Evolutionary conservation across 345 rosid species (phyloP).

Genomic region (Mallotus nudiflorus): DNA sequence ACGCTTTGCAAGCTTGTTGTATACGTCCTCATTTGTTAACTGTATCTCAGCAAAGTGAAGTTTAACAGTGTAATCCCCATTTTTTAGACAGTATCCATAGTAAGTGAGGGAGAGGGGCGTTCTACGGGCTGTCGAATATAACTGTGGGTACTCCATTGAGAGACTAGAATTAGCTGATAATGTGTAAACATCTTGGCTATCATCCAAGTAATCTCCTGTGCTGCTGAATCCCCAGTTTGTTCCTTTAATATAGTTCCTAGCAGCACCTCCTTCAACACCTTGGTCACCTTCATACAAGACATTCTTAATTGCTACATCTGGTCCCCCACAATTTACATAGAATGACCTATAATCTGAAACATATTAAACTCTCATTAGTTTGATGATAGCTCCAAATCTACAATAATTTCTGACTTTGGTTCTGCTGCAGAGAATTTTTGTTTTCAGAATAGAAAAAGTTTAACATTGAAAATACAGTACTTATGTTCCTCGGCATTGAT

Average conservation of each 20-base stretch:
- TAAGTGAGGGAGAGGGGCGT: neutral
- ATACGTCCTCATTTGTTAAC: neutral
- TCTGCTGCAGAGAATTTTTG: too few relatives aligned
- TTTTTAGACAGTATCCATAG: neutral
- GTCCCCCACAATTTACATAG: conserved; percentile 4
- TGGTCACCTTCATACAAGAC: neutral
- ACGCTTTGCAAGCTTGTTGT: neutral
- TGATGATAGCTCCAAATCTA: too few relatives aligned
- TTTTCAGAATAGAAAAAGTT: too few relatives aligned
- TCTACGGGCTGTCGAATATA: neutral
- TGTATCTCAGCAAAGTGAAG: conserved; percentile 19
- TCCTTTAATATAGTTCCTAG: neutral
- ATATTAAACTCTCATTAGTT: neutral
- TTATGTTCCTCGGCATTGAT: too few relatives aligned
- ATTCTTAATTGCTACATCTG: neutral
- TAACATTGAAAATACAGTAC: too few relatives aligned
- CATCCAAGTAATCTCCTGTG: conserved; percentile 11
- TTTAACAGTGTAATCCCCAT: neutral
- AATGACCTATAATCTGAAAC: neutral
- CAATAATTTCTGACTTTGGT: too few relatives aligned
- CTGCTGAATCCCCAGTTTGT: conserved; percentile 15
- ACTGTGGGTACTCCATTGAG: neutral
- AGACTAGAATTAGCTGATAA: neutral
- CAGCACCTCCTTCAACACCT: neutral
- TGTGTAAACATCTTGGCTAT: neutral